Base-by-base conservation (phyloP, 1,284 basidiomycete genomes). In the Rhodotorula mucilaginosa region DNA sequence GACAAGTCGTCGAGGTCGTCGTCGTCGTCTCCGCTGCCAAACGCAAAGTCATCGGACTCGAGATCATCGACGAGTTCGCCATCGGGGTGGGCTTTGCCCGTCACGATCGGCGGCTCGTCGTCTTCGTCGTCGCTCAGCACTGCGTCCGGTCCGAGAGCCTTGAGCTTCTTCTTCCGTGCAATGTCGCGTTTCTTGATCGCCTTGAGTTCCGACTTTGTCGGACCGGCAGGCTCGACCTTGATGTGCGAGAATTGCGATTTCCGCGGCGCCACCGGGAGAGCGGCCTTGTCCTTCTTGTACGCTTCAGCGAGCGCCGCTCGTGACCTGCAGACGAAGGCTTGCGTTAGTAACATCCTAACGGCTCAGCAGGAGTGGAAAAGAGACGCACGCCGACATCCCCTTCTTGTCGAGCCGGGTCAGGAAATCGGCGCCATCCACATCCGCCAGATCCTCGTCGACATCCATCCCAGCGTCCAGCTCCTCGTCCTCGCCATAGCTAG, bases 31-130 rank as follows among this genome's bases (percentile, higher is more conserved):
- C 74, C 77, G 21, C 61, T 65, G 13, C 76, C 74, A 29, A 76
- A 74, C 21, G 73, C 76, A 16, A 76, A 71, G 39, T 77, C 74
- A 64, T 78, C 77, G 49, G 62, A 61, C 67, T 77, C 76, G 48
- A 76, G 63, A 54, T 77, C 77, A 54, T 72, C 72, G 52, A 75
- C 67, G 49, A 78, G 56, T 57, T 77, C 77, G 48, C 83, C 83
- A 13, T 78, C 75, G 47, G 75, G 71, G 54, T 79, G 75, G 5
- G 65, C 86, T 90, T 79, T 29, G 84, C 85, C 51, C 87, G 78
- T 73, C 89, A 88, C 71, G 88, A 86, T 56, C 29, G 13, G 89
- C 89, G 82, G 84, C 31, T 73, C 69, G 39, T 68, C 51, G 21
- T 66, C 69, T n/a, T 34, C 69, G 5, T 63, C 59, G 26, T 68